Evolutionary conservation across 2,329 filamentous ascomycete species (phyloP).

Genomic region (Arthrobotrys megalospora): DNA sequence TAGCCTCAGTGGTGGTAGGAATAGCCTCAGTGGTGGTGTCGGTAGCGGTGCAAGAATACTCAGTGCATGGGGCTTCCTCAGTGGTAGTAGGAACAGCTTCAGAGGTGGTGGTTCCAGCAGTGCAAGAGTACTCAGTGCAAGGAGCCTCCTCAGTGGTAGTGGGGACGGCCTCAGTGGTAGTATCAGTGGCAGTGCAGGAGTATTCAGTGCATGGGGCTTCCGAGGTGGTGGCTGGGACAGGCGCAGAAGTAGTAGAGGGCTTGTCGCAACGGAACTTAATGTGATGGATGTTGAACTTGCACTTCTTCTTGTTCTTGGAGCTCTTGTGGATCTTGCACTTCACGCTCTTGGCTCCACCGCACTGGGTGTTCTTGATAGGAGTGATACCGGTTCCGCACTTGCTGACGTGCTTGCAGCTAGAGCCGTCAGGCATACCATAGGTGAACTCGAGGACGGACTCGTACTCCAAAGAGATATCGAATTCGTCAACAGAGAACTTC

Average conservation of each 20-base stretch:
- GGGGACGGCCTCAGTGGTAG: conserved; percentile 33
- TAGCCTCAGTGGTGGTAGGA: conserved; percentile 19
- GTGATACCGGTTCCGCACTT: conserved; percentile 78
- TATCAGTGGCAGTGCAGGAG: conserved; percentile 30
- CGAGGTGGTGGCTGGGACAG: conserved; percentile 31
- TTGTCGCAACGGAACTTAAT: conserved; percentile 63
- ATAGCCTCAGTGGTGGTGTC: conserved; percentile 15
- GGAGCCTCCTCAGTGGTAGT: conserved; percentile 21
- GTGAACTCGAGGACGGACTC: conserved; percentile 86
- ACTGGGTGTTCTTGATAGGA: conserved; percentile 85
- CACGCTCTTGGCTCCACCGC: conserved; percentile 89
- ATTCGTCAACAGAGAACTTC: conserved; percentile 72
- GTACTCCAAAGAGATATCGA: conserved; percentile 72
- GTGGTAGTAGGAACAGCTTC: conserved; percentile 22
- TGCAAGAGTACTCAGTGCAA: conserved; percentile 37
- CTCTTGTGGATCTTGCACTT: conserved; percentile 71
- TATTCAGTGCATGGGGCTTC: conserved; percentile 28
- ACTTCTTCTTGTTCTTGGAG: conserved; percentile 60
- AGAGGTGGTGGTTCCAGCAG: conserved; percentile 8
- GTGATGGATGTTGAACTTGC: conserved; percentile 63
- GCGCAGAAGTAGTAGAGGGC: conserved; percentile 25
- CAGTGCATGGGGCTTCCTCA: conserved; percentile 5
- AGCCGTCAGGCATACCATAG: conserved; percentile 88
- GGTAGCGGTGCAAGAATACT: conserved; percentile 17
- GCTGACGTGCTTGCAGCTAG: conserved; percentile 82